phyloP scores from a whole-genome alignment of 1,284 basidiomycete species.

The Fistulinella staudtii region DNA sequence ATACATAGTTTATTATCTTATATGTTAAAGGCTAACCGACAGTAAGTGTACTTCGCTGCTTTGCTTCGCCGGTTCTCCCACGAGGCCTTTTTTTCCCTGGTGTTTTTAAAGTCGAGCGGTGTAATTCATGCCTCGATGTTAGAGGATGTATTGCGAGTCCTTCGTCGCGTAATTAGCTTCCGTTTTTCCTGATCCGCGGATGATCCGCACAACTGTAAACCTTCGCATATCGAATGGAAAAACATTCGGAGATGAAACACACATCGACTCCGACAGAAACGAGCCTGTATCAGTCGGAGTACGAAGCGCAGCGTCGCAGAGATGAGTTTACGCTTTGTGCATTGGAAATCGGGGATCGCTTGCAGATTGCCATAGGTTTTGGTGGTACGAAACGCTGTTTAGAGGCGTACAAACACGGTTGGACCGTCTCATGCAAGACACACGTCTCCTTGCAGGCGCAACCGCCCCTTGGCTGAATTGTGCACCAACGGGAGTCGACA shows the following conservation, averaged over 20 bases:
- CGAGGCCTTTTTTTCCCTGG: conserved; percentile 3
- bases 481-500: no score
- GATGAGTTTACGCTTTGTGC: no score
- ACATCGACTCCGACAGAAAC: conserved; percentile 24
- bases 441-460: no score
- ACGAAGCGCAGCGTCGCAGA: no score
- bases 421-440: no score
- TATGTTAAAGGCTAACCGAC: conserved; percentile 31
- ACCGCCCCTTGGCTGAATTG: no score
- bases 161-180: conserved; percentile 16
- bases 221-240: conserved; percentile 11
- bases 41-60: conserved; percentile 17
- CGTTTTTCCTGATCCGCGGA: conserved; percentile 23
- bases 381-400: no score
- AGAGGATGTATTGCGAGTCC: conserved; percentile 4
- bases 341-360: no score
- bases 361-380: no score
- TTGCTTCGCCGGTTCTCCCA: conserved; percentile 7
- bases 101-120: conserved; percentile 9
- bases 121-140: conserved; percentile 8
- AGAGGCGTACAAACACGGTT: no score
- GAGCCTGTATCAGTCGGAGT: neutral
- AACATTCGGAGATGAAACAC: conserved; percentile 30
- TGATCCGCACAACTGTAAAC: conserved; percentile 28
- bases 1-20: conserved; percentile 34